Percentiles rank a stretch among this genome's conserved stretches.
phyloP scores from a whole-genome alignment of 768 basidiomycete genomes.

The Termitomyces bulborhizus region DNA sequence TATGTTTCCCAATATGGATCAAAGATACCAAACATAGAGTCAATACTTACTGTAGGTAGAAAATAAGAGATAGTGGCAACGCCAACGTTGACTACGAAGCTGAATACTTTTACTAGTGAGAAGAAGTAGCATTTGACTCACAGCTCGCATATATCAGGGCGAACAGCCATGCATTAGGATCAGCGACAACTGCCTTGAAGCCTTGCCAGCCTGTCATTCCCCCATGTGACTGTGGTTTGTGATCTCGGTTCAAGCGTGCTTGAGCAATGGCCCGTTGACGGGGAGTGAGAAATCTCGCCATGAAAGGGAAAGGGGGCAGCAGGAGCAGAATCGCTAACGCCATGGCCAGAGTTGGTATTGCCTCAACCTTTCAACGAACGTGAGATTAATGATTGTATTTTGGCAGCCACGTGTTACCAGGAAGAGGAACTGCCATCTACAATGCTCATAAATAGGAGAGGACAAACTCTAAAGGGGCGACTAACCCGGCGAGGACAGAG shows the following conservation, averaged over 20 bases:
- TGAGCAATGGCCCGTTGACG: conserved; percentile 51
- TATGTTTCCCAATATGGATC: conserved; percentile 9
- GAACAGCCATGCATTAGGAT: conserved; percentile 47
- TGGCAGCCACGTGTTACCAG: conserved; percentile 25
- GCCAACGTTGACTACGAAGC: conserved; percentile 42
- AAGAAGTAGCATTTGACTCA: conserved; percentile 17
- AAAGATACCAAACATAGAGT: neutral
- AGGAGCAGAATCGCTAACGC: conserved; percentile 40
- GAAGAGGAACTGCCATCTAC: conserved; percentile 56
- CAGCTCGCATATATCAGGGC: conserved; percentile 48
- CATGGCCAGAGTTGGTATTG: conserved; percentile 51
- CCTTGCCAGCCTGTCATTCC: conserved; percentile 53
- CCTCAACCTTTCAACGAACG: conserved; percentile 36
- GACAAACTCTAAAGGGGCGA: neutral
- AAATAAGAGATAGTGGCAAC: conserved; percentile 54
- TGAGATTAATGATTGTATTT: neutral
- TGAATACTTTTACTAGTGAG: neutral
- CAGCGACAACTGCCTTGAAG: conserved; percentile 44
- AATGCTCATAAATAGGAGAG: conserved; percentile 4
- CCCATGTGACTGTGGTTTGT: conserved; percentile 52
- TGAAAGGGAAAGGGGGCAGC: conserved; percentile 51
- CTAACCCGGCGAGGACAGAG: conserved; percentile 32
- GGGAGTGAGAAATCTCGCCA: conserved; percentile 43
- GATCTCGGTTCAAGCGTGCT: conserved; percentile 48
- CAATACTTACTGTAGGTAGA: conserved; percentile 39